phyloP scores from a whole-genome alignment of 345 rosid genomes.

The Gossypium rotundifolium region DNA sequence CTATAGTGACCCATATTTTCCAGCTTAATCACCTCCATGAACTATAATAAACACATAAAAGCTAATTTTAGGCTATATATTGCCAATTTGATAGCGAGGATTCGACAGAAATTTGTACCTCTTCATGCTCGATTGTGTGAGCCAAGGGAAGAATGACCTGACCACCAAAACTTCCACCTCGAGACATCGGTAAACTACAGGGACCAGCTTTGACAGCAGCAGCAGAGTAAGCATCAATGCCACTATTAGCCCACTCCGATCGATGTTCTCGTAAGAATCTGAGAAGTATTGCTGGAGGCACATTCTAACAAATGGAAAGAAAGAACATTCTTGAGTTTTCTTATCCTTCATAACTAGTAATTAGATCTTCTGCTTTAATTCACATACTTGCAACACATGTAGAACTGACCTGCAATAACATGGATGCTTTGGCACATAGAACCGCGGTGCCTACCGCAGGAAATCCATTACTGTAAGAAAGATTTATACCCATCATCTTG shows the following conservation, averaged over 20 bases:
- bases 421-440: constrained; percentile 92
- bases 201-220: constrained; percentile 92
- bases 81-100: not conserved
- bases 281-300: constrained; percentile 88
- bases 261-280: constrained; percentile 91
- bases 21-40: constrained; percentile 90
- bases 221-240: constrained; percentile 87
- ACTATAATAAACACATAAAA: constrained; percentile 31
- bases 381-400: not conserved
- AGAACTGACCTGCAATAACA: constrained; percentile 70
- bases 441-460: constrained; percentile 68
- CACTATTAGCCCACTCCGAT: constrained; percentile 97
- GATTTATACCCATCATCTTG: constrained; percentile 69
- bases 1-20: constrained; percentile 79
- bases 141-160: constrained; percentile 96
- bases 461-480: constrained; percentile 66
- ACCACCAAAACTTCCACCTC: constrained; percentile 82
- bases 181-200: constrained; percentile 62
- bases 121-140: constrained; percentile 94
- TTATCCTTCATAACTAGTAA: not conserved
- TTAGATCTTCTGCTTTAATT: not conserved
- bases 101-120: constrained; percentile 31
- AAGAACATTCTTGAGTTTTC: not conserved
- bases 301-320: constrained; percentile 47
- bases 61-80: not conserved